Conservation (phyloP, 805 yeast species). For the Myxozyma melibiosi region DNA sequence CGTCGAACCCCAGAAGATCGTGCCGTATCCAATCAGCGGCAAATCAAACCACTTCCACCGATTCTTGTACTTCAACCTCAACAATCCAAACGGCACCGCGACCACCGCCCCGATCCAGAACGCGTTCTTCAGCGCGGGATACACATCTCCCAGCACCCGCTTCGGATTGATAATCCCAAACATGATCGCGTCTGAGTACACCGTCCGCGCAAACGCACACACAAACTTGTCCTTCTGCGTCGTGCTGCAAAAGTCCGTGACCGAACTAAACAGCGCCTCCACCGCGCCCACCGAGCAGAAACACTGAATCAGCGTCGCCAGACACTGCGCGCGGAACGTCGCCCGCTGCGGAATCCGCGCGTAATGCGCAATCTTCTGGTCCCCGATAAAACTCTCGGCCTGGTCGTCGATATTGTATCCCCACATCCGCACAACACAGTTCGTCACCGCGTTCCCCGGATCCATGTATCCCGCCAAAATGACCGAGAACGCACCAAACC, state of each 20-base stretch:
- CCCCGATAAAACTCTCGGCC: slow-evolving; percentile 62
- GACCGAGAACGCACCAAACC: slow-evolving; percentile 42
- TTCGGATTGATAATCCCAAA: slow-evolving; percentile 21
- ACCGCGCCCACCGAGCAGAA: slow-evolving; percentile 16
- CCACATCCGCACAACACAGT: slow-evolving; percentile 54
- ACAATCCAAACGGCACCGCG: slow-evolving; percentile 23
- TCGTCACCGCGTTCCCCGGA: slow-evolving; percentile 60
- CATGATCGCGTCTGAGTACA: slow-evolving; percentile 26
- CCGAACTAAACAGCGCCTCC: slow-evolving; percentile 18
- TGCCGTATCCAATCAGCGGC: slow-evolving; percentile 19
- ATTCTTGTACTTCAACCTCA: slow-evolving; percentile 8
- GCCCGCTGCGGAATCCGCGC: slow-evolving; percentile 49
- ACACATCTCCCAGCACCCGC: slow-evolving; percentile 16
- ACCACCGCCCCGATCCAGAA: slow-evolving; percentile 22
- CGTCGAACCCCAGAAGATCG: slow-evolving; percentile 22
- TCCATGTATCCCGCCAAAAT: slow-evolving; percentile 30
- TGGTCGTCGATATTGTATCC: slow-evolving; percentile 65
- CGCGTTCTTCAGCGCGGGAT: slow-evolving; percentile 20
- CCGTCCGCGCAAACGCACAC: slow-evolving; percentile 22
- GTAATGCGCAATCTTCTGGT: slow-evolving; percentile 59
- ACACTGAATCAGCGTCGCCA: slow-evolving; percentile 23
- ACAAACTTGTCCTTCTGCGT: slow-evolving; percentile 22
- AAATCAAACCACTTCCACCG: slow-evolving; percentile 3
- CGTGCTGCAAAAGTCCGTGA: slow-evolving; percentile 20
- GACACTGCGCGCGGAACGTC: slow-evolving; percentile 43